These are phyloP conservation scores for Magnolia changhungtana DNA, from an alignment of 164 flowering plant species.

Conservation along the genomic window DNA sequence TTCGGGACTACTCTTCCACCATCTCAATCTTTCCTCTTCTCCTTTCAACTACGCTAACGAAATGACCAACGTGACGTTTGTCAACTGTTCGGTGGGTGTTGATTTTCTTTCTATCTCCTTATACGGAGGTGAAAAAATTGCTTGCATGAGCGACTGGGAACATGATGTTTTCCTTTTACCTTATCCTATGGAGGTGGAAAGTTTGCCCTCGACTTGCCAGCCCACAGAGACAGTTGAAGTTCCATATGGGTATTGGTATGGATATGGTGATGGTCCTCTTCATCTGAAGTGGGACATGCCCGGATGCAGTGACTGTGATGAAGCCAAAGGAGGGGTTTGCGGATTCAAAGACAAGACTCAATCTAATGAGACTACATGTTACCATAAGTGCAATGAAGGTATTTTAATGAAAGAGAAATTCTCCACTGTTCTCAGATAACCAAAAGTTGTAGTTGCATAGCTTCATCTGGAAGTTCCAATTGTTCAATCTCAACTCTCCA, in stretches of 20 bases:
- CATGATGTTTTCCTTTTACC: background rate
- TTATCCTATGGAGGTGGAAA: background rate
- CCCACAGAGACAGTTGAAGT: background rate
- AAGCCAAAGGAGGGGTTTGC: too few species aligned
- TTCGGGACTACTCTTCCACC: background rate
- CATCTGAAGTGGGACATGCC: background rate
- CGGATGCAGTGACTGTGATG: too few species aligned
- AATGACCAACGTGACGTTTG: background rate
- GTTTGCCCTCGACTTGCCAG: background rate
- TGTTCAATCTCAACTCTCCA: too few species aligned
- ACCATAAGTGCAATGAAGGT: background rate
- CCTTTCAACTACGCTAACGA: background rate
- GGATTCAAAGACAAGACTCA: background rate
- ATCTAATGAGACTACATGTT: background rate
- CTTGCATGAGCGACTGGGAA: background rate
- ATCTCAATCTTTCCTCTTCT: background rate
- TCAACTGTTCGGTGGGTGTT: background rate
- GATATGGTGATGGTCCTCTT: background rate
- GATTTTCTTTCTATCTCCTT: background rate
- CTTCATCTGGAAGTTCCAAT: too few species aligned
- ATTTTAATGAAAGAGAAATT: background rate
- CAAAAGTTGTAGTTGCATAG: too few species aligned
- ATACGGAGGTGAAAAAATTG: background rate
- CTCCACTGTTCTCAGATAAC: too few species aligned
- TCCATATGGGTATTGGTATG: background rate